Conservation (phyloP, 441 rosid species). For the Capsella rubella region DNA sequence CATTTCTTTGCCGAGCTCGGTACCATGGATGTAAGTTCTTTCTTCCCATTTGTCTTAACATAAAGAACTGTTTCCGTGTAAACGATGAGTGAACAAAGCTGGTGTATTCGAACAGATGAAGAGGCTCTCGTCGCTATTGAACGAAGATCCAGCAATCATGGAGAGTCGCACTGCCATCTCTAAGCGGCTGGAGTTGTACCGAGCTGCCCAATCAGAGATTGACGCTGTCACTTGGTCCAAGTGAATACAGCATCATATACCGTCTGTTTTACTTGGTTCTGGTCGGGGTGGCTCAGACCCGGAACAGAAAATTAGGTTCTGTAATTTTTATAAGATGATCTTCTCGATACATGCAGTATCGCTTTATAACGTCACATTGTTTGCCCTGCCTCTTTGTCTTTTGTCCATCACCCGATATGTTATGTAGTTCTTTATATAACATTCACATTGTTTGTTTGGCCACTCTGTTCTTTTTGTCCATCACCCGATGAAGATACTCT, state of each 20-base stretch:
- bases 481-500: neutral
- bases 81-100: slow-evolving; percentile 4
- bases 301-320: slow-evolving; percentile 24
- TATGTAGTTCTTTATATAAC: neutral
- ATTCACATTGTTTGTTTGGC: slow-evolving; percentile 12
- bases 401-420: too few species aligned
- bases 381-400: too few species aligned
- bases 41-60: neutral
- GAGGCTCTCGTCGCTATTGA: slow-evolving; percentile 75
- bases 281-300: slow-evolving; percentile 18
- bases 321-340: slow-evolving; percentile 17
- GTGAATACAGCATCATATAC: slow-evolving; percentile 42
- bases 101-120: slow-evolving; percentile 63
- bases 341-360: neutral
- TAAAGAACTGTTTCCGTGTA: neutral
- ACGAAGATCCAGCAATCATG: slow-evolving; percentile 97
- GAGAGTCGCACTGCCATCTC: slow-evolving; percentile 84
- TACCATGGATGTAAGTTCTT: slow-evolving; percentile 74
- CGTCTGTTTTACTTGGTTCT: slow-evolving; percentile 19
- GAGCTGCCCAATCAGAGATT: slow-evolving; percentile 88
- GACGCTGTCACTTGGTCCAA: slow-evolving; percentile 96
- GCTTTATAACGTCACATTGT: too few species aligned
- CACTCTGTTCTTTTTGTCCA: neutral
- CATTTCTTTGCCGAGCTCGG: slow-evolving; percentile 93
- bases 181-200: slow-evolving; percentile 85